phyloP scores from a whole-genome alignment of 129 eudicot species.

The Gnaphalium uliginosum region DNA sequence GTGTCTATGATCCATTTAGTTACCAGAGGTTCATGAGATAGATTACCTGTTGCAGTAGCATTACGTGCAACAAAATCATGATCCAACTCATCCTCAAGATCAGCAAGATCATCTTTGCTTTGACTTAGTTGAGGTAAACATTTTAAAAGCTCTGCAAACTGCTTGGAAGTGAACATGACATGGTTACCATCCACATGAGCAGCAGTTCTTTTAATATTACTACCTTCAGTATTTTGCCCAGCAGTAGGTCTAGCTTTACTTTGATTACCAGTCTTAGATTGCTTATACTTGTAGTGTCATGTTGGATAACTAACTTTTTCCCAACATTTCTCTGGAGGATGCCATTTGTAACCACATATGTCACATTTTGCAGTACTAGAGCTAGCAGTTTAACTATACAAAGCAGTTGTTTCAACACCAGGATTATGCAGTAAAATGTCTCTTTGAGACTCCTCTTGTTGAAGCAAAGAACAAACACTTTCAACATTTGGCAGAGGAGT shows the following conservation, averaged over 20 bases:
- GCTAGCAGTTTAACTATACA: background rate
- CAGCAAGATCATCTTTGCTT: background rate
- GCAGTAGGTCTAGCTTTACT: too few species aligned
- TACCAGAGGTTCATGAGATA: background rate
- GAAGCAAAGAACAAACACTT: background rate
- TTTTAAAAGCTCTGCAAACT: background rate
- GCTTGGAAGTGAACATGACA: background rate
- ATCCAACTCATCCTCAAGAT: background rate
- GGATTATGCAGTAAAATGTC: background rate
- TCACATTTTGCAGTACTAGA: background rate
- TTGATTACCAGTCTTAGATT: background rate
- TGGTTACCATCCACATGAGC: background rate
- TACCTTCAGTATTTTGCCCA: too few species aligned
- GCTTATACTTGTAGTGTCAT: background rate
- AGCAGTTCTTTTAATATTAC: background rate
- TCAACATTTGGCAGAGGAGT: background rate
- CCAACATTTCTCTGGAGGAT: background rate
- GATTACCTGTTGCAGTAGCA: background rate
- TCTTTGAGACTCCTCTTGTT: background rate
- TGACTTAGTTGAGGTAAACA: background rate
- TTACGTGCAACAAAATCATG: background rate
- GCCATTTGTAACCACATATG: background rate
- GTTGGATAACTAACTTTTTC: background rate
- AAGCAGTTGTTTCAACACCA: background rate
- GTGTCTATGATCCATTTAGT: background rate